Conservation (phyloP, 805 yeast genomes). For the Candida broadrunensis region DNA sequence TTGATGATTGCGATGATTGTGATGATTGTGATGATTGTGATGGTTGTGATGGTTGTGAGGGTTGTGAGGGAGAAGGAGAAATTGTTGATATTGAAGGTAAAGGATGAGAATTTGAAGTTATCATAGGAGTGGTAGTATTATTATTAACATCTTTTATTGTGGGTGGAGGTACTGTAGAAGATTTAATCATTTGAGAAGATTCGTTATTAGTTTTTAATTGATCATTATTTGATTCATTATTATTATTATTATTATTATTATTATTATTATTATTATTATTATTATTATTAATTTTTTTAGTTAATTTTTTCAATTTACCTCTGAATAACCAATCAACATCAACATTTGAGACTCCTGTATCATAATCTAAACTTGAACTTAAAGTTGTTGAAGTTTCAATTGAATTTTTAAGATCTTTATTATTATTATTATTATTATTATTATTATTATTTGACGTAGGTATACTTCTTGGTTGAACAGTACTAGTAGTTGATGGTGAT, state of each 20-base stretch:
- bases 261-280: background rate
- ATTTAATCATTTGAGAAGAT: no score
- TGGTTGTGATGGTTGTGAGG: background rate
- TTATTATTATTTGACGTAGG: background rate
- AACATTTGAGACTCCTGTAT: conserved; percentile 61
- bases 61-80: no score
- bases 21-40: background rate
- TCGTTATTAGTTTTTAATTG: no score
- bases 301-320: conserved; percentile 63
- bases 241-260: background rate
- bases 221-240: background rate
- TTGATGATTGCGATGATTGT: conserved; percentile 1
- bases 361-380: conserved; percentile 13
- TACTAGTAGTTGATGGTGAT: background rate
- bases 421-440: background rate
- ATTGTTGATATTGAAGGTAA: no score
- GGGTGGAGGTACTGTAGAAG: no score
- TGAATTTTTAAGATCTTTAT: background rate
- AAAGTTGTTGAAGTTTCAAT: background rate
- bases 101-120: background rate
- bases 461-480: background rate
- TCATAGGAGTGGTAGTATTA: no score
- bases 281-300: conserved; percentile 35
- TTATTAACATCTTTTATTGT: no score
- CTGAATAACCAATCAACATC: conserved; percentile 85